A percentile compares a stretch with the other conserved stretches of the same genome.
phyloP scores from a whole-genome alignment of 805 yeast species.

The Metschnikowia cerradonensis region DNA sequence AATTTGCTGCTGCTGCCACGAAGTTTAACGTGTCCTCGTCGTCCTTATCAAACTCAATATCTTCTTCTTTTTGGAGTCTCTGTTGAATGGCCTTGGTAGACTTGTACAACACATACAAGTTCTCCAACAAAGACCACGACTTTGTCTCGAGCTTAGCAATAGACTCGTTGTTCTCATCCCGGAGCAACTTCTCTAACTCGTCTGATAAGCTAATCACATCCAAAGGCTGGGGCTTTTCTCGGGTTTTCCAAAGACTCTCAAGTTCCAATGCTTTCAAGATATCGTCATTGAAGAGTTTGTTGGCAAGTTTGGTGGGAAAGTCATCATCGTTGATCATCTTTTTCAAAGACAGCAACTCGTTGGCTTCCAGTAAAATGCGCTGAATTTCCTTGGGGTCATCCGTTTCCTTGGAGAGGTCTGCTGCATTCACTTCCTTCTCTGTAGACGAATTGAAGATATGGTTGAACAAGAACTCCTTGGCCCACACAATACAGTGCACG shows the following conservation, averaged over 20 bases:
- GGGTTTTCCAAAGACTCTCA: constrained; percentile 73
- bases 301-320: constrained; percentile 43
- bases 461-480: constrained; percentile 81
- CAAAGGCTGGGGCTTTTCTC: constrained; percentile 67
- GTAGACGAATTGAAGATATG: constrained; percentile 65
- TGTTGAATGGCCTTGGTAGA: constrained; percentile 48
- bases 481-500: constrained; percentile 96
- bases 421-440: constrained; percentile 19
- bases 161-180: constrained; percentile 18
- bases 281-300: constrained; percentile 67
- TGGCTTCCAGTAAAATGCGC: constrained; percentile 60
- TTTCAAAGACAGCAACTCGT: constrained; percentile 49
- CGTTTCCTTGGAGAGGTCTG: constrained; percentile 43
- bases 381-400: constrained; percentile 63
- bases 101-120: constrained; percentile 52
- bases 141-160: constrained; percentile 35
- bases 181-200: constrained; percentile 14
- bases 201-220: constrained; percentile 20
- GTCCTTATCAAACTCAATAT: constrained; percentile 82
- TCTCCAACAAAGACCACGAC: constrained; percentile 62
- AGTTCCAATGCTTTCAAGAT: constrained; percentile 67
- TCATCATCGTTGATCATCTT: constrained; percentile 12
- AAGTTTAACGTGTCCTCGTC: constrained; percentile 88
- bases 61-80: constrained; percentile 39
- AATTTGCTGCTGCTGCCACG: constrained; percentile 80